A percentile compares a stretch with the other conserved stretches of the same genome.
Conservation (phyloP, 192 early-diverging fungal genomes). For the Coemansia brasiliensis region DNA sequence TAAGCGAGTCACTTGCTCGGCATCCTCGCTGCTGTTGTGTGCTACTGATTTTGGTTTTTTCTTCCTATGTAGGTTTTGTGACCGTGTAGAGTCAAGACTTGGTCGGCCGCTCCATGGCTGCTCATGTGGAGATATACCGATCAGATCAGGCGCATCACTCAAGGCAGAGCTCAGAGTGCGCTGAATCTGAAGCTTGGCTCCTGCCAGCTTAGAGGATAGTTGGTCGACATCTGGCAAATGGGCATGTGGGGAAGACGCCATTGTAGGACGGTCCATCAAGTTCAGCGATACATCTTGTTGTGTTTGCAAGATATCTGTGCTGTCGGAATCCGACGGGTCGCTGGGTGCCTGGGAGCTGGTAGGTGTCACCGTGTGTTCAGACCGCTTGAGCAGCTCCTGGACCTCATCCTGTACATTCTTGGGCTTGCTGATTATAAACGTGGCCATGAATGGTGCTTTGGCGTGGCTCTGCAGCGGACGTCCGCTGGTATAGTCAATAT, state of each 20-base stretch:
- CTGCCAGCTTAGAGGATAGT: slow-evolving; percentile 33
- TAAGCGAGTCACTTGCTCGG: slow-evolving; percentile 59
- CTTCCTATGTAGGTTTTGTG: slow-evolving; percentile 7
- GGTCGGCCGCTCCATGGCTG: slow-evolving; percentile 21
- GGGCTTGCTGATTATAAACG: slow-evolving; percentile 82
- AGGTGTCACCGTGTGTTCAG: slow-evolving; percentile 47
- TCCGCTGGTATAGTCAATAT: slow-evolving; percentile 93
- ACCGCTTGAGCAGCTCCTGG: slow-evolving; percentile 51
- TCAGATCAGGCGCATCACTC: slow-evolving; percentile 52
- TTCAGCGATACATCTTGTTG: not conserved
- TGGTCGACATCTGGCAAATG: slow-evolving; percentile 17
- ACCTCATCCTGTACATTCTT: slow-evolving; percentile 60
- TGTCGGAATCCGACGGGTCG: not conserved
- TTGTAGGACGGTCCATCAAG: not conserved
- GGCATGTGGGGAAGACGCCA: not conserved
- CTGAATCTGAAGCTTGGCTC: slow-evolving; percentile 26
- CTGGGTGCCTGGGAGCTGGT: not conserved
- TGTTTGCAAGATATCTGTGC: not conserved
- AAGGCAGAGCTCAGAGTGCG: slow-evolving; percentile 35
- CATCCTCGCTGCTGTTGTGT: not conserved
- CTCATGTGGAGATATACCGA: slow-evolving; percentile 31
- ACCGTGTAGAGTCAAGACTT: slow-evolving; percentile 34
- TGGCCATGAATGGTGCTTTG: slow-evolving; percentile 99
- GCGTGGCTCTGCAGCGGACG: slow-evolving; percentile 95
- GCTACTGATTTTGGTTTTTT: not conserved